Evolutionary conservation across 768 basidiomycete genomes (phyloP).

Genomic region (Kwoniella heveanensis): DNA sequence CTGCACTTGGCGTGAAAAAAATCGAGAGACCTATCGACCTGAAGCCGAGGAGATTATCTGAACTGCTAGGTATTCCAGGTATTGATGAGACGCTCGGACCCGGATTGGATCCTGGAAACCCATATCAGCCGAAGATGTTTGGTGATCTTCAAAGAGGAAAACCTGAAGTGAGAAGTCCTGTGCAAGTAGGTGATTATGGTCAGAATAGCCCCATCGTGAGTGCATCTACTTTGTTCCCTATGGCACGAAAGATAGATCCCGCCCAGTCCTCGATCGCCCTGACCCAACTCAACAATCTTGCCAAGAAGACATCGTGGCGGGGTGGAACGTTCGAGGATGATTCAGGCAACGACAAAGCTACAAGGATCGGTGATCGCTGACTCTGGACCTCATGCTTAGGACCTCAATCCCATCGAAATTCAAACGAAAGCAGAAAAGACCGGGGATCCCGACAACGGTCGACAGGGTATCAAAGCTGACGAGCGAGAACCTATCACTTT

Average conservation of each 20-base stretch:
- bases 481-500: neutral
- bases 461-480: neutral
- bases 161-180: neutral
- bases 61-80: slow-evolving; percentile 6
- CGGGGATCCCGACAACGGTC: too few species aligned
- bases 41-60: slow-evolving; percentile 15
- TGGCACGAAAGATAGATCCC: too few species aligned
- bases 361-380: too few species aligned
- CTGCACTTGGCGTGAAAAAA: neutral
- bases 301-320: too few species aligned
- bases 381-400: neutral
- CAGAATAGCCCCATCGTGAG: slow-evolving; percentile 16
- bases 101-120: neutral
- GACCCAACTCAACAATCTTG: too few species aligned
- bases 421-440: neutral
- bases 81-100: slow-evolving; percentile 6
- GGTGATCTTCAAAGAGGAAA: slow-evolving; percentile 6
- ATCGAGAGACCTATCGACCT: neutral
- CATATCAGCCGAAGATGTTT: slow-evolving; percentile 15
- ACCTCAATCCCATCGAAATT: slow-evolving; percentile 11
- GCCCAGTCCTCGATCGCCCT: too few species aligned
- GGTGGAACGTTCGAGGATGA: too few species aligned
- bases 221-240: neutral
- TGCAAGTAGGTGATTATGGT: neutral
- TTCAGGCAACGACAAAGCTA: too few species aligned